Conservation (phyloP, 116 monocot genomes). For the Iris pallida region DNA sequence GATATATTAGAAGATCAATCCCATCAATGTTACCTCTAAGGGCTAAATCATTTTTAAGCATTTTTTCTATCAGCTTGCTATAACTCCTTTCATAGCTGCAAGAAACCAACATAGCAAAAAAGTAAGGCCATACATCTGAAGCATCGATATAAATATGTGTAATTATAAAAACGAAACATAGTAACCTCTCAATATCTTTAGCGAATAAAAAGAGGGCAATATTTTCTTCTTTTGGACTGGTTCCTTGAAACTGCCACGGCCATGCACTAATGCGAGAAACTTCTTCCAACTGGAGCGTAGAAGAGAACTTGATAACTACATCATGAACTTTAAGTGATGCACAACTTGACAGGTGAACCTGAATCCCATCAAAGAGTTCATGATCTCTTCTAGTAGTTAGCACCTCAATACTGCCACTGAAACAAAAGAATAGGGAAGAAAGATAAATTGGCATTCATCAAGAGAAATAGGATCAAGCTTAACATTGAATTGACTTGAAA, state of each 20-base stretch:
- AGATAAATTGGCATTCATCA: neutral
- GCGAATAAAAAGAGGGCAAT: slow-evolving; percentile 96
- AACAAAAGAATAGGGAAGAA: slow-evolving; percentile 8
- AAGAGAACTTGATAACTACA: slow-evolving; percentile 47
- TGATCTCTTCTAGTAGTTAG: slow-evolving; percentile 28
- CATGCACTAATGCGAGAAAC: slow-evolving; percentile 44
- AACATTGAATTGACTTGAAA: neutral
- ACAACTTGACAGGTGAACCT: slow-evolving; percentile 77
- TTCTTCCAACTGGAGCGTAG: slow-evolving; percentile 64
- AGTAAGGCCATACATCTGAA: neutral
- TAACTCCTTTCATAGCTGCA: slow-evolving; percentile 73
- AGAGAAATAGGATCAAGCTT: slow-evolving; percentile 1
- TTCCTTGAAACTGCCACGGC: slow-evolving; percentile 58
- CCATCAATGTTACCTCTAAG: slow-evolving; percentile 63
- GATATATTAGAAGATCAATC: slow-evolving; percentile 77
- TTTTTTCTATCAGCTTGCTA: slow-evolving; percentile 60
- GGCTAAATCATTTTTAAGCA: slow-evolving; percentile 67
- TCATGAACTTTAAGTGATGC: slow-evolving; percentile 70
- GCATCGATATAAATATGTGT: no score
- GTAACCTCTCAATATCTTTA: slow-evolving; percentile 75
- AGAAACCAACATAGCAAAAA: slow-evolving; percentile 5
- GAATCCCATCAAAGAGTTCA: slow-evolving; percentile 56
- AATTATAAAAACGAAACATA: neutral
- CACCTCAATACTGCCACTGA: slow-evolving; percentile 84
- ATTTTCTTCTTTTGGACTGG: slow-evolving; percentile 59